Base-by-base conservation (phyloP, 495 filamentous ascomycete genomes). In the Staphylotrichum tortipilum region DNA sequence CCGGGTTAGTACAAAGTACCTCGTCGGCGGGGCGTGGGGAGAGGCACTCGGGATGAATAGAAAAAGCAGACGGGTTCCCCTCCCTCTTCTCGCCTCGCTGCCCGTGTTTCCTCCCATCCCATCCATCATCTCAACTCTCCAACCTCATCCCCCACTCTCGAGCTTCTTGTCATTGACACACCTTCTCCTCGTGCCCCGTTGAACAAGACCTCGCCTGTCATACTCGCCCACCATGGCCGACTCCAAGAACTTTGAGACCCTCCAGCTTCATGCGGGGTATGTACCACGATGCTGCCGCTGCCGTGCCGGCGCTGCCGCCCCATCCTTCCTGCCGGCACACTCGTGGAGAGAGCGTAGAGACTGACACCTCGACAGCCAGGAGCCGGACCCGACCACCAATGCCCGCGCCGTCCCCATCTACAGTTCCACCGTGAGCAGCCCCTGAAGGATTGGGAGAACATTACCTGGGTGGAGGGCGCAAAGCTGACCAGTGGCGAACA, bases 251-350 rank as follows among this genome's bases (percentile, higher is more conserved):
- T 98, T 98, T 57, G 92, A 96, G 77, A 96, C 92, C 46, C 83
- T 96, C 62, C 94, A 96, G 73, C 78, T 98, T 54, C 92, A 98
- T 68, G 92, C 90, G 65, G 91, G 91, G 89, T 92, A 80, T 42
- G 74, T 62, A n/a, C n/a, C n/a, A n/a, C n/a, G 14, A 7, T 49
- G 21, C 30, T 30, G 14, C 15, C 15, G 30, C 22, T 8, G 34
- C n/a, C 18, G 28, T 26, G 26, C 26, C 2, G 26, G 5, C 14
- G 34, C 36, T 31, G 17, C 15, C 12, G 26, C 26, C 26, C 2
- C 2, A 5, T n/a, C 2, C 19, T 23, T 9, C 29, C 17, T 22
- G 28, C 29, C 43, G 42, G 38, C 30, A 40, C 39, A n/a, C 36
- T 9, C 30, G 49, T 29, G 41, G 42, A 42, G 17, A 30, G 15